These are phyloP conservation scores for Podila clonocystis DNA, from an alignment of 192 early-diverging fungal species.

Conservation along the genomic window DNA sequence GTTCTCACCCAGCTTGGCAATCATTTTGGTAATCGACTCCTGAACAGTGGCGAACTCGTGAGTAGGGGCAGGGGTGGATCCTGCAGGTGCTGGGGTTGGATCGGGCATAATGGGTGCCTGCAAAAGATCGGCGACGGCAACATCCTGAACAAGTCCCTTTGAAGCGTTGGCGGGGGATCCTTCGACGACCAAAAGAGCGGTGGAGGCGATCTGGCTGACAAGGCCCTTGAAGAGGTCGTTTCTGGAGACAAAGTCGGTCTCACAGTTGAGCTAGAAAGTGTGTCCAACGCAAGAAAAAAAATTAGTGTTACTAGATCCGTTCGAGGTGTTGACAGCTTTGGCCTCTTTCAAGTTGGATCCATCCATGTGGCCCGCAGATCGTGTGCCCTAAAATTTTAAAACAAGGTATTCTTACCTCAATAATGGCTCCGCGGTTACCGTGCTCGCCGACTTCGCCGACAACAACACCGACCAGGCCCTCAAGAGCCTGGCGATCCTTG, in stretches of 20 bases:
- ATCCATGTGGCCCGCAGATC: not conserved
- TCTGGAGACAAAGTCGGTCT: slow-evolving; percentile 97
- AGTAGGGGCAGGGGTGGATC: slow-evolving; percentile 6
- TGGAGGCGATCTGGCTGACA: slow-evolving; percentile 67
- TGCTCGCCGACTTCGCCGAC: slow-evolving; percentile 59
- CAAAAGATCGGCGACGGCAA: slow-evolving; percentile 49
- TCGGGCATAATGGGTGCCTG: slow-evolving; percentile 65
- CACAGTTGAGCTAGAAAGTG: slow-evolving; percentile 81
- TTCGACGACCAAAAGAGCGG: slow-evolving; percentile 58
- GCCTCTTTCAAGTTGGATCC: not conserved
- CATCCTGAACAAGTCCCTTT: slow-evolving; percentile 41
- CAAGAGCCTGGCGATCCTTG: slow-evolving; percentile 75
- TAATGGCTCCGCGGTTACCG: slow-evolving; percentile 65
- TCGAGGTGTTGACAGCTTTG: not conserved
- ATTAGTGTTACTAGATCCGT: too few species aligned
- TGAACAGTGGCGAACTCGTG: slow-evolving; percentile 58
- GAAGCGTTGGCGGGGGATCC: slow-evolving; percentile 9
- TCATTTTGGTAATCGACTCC: slow-evolving; percentile 75
- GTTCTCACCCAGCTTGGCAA: slow-evolving; percentile 93
- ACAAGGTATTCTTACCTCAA: slow-evolving; percentile 63
- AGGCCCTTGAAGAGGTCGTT: slow-evolving; percentile 81
- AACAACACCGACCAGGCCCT: slow-evolving; percentile 81
- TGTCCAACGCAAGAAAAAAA: not conserved
- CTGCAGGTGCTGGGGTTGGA: slow-evolving; percentile 31
- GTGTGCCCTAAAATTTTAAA: not conserved